Conservation (phyloP, 371 early-diverging fungal genomes). For the Catenaria anguillulae region DNA sequence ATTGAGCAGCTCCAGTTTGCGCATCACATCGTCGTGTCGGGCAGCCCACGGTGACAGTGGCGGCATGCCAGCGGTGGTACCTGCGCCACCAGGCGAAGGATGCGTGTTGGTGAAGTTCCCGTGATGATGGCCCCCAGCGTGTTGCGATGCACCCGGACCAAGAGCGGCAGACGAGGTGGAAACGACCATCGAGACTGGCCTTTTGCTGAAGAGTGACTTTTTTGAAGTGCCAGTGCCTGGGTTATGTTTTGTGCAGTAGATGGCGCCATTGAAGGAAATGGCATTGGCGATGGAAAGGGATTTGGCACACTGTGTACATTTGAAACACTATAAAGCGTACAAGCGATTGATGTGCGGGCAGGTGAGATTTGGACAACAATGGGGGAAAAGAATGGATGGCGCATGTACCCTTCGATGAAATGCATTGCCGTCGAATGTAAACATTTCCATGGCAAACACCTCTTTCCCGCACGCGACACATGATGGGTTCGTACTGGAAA, state of each 20-base stretch:
- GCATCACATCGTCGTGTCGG: no score
- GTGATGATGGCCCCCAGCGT: no score
- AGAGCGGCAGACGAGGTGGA: no score
- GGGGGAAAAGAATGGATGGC: background rate
- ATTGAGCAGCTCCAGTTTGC: no score
- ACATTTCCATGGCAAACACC: background rate
- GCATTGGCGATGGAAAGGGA: slow-evolving; percentile 2
- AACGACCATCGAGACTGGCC: no score
- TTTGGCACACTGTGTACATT: background rate
- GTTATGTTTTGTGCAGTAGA: slow-evolving; percentile 6
- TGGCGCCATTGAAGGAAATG: background rate
- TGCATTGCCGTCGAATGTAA: background rate
- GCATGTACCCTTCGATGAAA: background rate
- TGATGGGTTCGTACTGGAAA: background rate
- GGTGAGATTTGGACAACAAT: no score
- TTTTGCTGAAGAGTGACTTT: no score
- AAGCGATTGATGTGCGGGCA: background rate
- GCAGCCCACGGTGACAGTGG: no score
- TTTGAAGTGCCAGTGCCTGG: slow-evolving; percentile 12
- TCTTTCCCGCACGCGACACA: background rate
- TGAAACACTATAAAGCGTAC: background rate
- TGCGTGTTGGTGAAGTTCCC: no score
- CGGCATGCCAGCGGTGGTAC: no score
- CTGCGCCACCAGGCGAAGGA: no score
- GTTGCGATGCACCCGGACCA: no score